A percentile compares a stretch with the other conserved stretches of the same genome.
Evolutionary conservation across 2,329 filamentous ascomycete genomes (phyloP).

Genomic region (Tolypocladium inflatum): DNA sequence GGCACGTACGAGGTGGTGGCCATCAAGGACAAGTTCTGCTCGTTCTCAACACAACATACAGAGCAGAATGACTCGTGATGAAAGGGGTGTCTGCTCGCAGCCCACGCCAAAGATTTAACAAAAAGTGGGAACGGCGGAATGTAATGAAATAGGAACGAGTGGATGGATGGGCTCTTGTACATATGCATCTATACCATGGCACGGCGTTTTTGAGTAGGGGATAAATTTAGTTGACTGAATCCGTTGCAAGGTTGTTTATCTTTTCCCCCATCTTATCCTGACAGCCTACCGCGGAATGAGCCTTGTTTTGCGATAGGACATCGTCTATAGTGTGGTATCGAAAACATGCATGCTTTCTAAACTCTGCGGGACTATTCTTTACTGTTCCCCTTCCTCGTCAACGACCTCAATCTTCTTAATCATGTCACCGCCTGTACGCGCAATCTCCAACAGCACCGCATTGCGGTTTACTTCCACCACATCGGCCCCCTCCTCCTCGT

Average conservation of each 20-base stretch:
- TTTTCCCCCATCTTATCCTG: neutral
- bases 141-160: conserved; percentile 5
- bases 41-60: conserved; percentile 66
- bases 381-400: conserved; percentile 7
- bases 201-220: conserved; percentile 17
- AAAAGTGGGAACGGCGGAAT: conserved; percentile 18
- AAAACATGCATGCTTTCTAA: neutral
- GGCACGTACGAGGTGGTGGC: conserved; percentile 96
- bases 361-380: neutral
- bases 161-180: conserved; percentile 12
- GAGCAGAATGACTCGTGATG: conserved; percentile 31
- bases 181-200: conserved; percentile 30
- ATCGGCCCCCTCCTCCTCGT: conserved; percentile 26
- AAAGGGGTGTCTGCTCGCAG: neutral
- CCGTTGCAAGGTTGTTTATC: conserved; percentile 1
- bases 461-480: conserved; percentile 56
- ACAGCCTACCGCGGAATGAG: neutral
- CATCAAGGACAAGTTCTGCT: conserved; percentile 89
- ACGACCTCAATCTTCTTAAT: conserved; percentile 54
- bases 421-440: conserved; percentile 56
- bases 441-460: conserved; percentile 64
- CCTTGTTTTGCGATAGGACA: neutral
- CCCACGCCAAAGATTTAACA: conserved; percentile 28
- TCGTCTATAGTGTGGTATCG: neutral
- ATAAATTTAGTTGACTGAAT: conserved; percentile 4